Percentiles rank a stretch among this genome's conserved stretches.
These are phyloP conservation scores for Cryptomeria japonica DNA, from an alignment of 75 land plant species.

Conservation along the genomic window DNA sequence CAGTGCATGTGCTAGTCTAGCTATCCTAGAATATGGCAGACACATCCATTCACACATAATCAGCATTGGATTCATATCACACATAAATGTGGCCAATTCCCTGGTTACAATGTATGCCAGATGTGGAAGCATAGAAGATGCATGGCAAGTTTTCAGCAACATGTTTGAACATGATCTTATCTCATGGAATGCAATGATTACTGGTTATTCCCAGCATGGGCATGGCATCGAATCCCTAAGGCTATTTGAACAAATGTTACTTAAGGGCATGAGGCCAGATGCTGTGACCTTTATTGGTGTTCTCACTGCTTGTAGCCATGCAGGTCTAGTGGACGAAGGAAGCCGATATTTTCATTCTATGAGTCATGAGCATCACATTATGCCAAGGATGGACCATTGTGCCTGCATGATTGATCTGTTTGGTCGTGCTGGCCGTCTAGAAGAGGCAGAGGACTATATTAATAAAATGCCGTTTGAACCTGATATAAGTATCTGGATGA, in stretches of 20 bases:
- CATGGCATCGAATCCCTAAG: not conserved
- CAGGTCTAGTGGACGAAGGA: too few relatives aligned
- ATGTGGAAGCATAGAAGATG: conserved; percentile 46
- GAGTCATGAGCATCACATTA: conserved; percentile 31
- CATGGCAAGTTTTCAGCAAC: conserved; percentile 42
- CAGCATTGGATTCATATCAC: conserved; percentile 25
- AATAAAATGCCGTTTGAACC: conserved; percentile 63
- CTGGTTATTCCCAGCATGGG: conserved; percentile 62
- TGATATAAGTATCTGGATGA: conserved; percentile 66
- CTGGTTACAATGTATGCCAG: conserved; percentile 72
- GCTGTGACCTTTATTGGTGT: conserved; percentile 4
- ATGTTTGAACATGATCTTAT: conserved; percentile 63
- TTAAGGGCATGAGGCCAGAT: conserved; percentile 19
- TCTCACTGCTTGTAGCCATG: conserved; percentile 19
- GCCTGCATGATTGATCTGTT: conserved; percentile 73
- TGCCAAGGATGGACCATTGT: conserved; percentile 66
- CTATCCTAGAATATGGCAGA: conserved; percentile 25
- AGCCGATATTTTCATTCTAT: not conserved
- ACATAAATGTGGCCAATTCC: not conserved
- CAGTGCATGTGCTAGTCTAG: conserved; percentile 19
- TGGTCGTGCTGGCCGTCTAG: conserved; percentile 45
- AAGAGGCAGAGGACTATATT: conserved; percentile 50
- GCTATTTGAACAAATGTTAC: not conserved
- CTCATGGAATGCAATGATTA: conserved; percentile 72
- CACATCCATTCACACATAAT: conserved; percentile 44